Conservation (phyloP, 2,329 filamentous ascomycete species). For the Neonectria punicea region DNA sequence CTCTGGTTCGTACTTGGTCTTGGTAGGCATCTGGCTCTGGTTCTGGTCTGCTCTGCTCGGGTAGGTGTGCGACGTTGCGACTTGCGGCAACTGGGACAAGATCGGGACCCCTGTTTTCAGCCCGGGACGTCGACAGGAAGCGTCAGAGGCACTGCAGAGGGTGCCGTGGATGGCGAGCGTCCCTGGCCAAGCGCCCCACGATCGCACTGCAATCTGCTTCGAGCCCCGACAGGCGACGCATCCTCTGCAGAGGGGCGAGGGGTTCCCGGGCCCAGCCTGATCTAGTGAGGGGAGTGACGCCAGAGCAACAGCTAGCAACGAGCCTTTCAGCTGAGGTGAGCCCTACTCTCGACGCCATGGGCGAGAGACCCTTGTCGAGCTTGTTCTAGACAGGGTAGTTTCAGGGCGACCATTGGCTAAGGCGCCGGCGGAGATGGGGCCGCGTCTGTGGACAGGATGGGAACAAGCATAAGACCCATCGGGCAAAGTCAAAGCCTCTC, state of each 20-base stretch:
- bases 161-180: conserved; percentile 28
- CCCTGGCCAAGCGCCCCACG: conserved; percentile 41
- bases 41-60: background rate
- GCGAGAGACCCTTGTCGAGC: conserved; percentile 41
- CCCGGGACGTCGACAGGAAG: conserved; percentile 38
- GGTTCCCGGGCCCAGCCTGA: conserved; percentile 32
- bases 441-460: conserved; percentile 26
- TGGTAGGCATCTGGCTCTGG: background rate
- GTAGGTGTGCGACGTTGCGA: conserved; percentile 21
- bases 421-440: conserved; percentile 18
- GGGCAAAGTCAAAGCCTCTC: conserved; percentile 18
- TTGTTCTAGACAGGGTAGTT: conserved; percentile 43
- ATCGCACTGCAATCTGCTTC: conserved; percentile 45
- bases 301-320: conserved; percentile 40
- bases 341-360: conserved; percentile 46
- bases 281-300: conserved; percentile 42
- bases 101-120: conserved; percentile 45
- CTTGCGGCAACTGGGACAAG: conserved; percentile 34
- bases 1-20: background rate
- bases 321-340: conserved; percentile 53
- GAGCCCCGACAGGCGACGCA: conserved; percentile 28
- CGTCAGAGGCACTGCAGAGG: conserved; percentile 35
- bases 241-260: conserved; percentile 34
- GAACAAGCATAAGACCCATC: conserved; percentile 6
- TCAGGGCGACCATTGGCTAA: conserved; percentile 41